Evolutionary conservation across 306 rosid genomes (phyloP), one percentile per base, ranked within the genome.

Genomic region (Lathyrus sativus): DNA sequence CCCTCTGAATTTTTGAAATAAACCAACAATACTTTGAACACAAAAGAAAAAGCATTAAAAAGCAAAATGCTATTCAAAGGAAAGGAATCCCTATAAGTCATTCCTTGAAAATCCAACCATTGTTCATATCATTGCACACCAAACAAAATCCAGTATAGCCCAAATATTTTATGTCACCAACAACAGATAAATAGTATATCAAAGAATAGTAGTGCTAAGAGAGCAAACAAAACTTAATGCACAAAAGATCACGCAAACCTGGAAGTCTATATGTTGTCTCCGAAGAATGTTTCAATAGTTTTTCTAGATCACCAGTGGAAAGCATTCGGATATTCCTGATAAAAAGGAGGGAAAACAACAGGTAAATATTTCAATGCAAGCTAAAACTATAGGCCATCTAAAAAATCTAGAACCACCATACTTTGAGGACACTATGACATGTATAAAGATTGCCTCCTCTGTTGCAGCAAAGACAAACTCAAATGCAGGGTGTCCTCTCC

Each of bases 391-490:
- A 43, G 70, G 49, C 31, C 26, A 57, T 75, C 59, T 58, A 62
- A 68, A 76, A 71, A 50, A 13, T 38, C 58, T 14, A 17, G 65
- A 55, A 72, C 17, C 18, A 9, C 56, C 79, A 35, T 85, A 93
- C 99, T 93, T 93, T 46, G 96, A 89, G 44, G 97, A 88, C 48
- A 88, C 85, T 58, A 90, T 74, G 70, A 78, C 97, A 76, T 93
- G 97, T 68, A 90, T 82, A 72, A 86, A 88, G 67, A 93, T 81
- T 68, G 96, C 96, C 80, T 93, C 99, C 74, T 90, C 96, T 9
- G 89, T 88, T 43, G 96, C 97, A 82, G 97, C 78, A 90, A 93
- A 90, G 51, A 85, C 75, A 81, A 93, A 93, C 76, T 93, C 99
- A 62, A 93, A 46, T 5, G 85, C 83, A 48, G 95, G 97, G 67